Conservation (phyloP, 345 rosid genomes). For the Jatropha curcas region DNA sequence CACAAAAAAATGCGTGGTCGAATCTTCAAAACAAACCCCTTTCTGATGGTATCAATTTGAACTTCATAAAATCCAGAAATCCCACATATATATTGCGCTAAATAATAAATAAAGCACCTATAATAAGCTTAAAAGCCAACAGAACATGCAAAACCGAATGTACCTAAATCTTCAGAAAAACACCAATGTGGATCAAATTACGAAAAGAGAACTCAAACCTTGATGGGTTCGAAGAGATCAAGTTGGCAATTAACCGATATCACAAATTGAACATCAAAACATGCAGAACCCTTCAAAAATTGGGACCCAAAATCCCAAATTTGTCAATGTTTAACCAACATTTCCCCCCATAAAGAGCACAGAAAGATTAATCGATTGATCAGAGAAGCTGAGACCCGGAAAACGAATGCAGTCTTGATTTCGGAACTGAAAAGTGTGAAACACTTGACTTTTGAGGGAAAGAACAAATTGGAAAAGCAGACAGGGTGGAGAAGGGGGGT, state of each 20-base stretch:
- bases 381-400: neutral
- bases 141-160: constrained; percentile 2
- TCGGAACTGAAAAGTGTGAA: neutral
- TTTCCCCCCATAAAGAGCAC: neutral
- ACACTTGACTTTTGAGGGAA: too few species aligned
- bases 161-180: constrained; percentile 1
- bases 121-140: constrained; percentile 14
- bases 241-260: constrained; percentile 22
- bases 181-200: constrained; percentile 14
- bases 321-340: constrained; percentile 28
- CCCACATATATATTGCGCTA: neutral
- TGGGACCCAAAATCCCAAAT: constrained; percentile 22
- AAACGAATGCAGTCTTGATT: neutral
- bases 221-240: constrained; percentile 12
- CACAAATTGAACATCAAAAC: constrained; percentile 4
- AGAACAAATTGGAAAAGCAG: neutral
- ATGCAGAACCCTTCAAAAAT: constrained; percentile 12
- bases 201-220: constrained; percentile 18
- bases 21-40: constrained; percentile 22
- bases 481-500: neutral
- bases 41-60: constrained; percentile 11
- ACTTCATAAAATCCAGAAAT: constrained; percentile 20
- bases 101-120: neutral
- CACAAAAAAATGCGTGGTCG: neutral
- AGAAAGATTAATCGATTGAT: neutral